phyloP scores from a whole-genome alignment of 805 yeast genomes.

The Suhomyces sp. region DNA sequence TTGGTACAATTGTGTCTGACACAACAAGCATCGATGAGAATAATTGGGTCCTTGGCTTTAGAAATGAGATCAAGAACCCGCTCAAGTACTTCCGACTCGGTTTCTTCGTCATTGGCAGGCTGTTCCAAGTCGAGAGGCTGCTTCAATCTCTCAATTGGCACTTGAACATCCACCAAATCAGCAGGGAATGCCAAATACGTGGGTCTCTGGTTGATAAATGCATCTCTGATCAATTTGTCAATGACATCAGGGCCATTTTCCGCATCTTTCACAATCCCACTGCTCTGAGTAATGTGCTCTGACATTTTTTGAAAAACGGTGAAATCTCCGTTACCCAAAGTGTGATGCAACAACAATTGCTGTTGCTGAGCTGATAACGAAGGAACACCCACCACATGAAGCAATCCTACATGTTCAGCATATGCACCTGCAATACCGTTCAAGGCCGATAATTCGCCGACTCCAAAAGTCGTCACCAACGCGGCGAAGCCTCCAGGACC shows the following conservation, averaged over 20 bases:
- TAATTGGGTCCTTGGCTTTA: conserved; percentile 17
- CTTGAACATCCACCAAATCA: conserved; percentile 14
- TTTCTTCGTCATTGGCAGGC: conserved; percentile 12
- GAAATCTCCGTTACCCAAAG: conserved; percentile 17
- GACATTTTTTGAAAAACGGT: conserved; percentile 13
- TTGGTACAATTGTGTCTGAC: conserved; percentile 17
- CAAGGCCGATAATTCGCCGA: conserved; percentile 15
- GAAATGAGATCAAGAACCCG: conserved; percentile 4
- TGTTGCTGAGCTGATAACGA: conserved; percentile 12
- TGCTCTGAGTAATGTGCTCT: conserved; percentile 10
- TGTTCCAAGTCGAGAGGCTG: conserved; percentile 12
- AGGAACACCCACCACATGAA: conserved; percentile 16
- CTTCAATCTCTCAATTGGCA: conserved; percentile 9
- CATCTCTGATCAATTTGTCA: conserved; percentile 15
- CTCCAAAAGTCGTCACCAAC: conserved; percentile 16
- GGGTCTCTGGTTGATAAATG: conserved; percentile 16
- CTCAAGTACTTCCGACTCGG: conserved; percentile 13
- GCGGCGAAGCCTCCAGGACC: conserved; percentile 10
- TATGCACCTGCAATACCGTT: conserved; percentile 17
- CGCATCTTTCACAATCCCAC: conserved; percentile 11
- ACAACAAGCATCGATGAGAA: conserved; percentile 21
- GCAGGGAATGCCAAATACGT: conserved; percentile 15
- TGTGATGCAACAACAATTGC: conserved; percentile 15
- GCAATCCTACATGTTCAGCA: conserved; percentile 16
- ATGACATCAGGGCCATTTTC: conserved; percentile 11